Base-by-base conservation (phyloP, 768 basidiomycete genomes). In the Favolaschia claudopus region DNA sequence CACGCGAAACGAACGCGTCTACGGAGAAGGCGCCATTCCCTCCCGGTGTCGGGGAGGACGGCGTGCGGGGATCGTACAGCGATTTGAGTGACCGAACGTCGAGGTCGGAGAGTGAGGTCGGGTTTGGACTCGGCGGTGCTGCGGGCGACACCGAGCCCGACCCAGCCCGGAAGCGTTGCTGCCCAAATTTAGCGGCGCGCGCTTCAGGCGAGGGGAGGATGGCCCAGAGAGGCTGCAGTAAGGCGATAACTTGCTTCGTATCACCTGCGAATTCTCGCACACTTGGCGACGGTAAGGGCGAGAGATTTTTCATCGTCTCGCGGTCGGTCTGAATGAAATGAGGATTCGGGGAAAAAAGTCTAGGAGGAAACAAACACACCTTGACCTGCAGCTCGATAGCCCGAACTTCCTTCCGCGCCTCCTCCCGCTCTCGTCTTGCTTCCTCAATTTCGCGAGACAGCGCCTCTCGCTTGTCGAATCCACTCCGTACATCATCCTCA, bases 81-180 rank as follows among this genome's bases (percentile, higher is more conserved):
- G 84, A 73, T 73, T 95, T 95, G 70, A 97, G 86, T 6, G 93
- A 84, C 10, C 92, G 89, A 17, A 96, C 88, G 71, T 96, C 93
- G 69, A 95, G 81, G 43, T 95, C 90, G 22, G 90, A 92, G 34
- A 94, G 79, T 9, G 92, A 93, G 3, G 78, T 58, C 39, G 69
- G 67, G 43, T 72, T 67, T n/a, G 69, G 74, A 59, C 70, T 78
- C 43, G 27, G 5, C 17, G 52, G 52, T 37, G 37, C 33, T 22
- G 67, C 75, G 29, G 70, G 75, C 1, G 81, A 80, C 1, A 82
- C 82, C 13, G 70, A 53, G 20, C 54, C 58, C 1, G 82, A 80
- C 38, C 77, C 82, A 33, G 78, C 75, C 58, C 81, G 85, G 75
- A 81, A 83, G 47, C 75, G 81, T 44, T 74, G 79, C 54, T 70